Evolutionary conservation across 2,329 filamentous ascomycete genomes (phyloP).

Genomic region (Monosporascus cannonballus): DNA sequence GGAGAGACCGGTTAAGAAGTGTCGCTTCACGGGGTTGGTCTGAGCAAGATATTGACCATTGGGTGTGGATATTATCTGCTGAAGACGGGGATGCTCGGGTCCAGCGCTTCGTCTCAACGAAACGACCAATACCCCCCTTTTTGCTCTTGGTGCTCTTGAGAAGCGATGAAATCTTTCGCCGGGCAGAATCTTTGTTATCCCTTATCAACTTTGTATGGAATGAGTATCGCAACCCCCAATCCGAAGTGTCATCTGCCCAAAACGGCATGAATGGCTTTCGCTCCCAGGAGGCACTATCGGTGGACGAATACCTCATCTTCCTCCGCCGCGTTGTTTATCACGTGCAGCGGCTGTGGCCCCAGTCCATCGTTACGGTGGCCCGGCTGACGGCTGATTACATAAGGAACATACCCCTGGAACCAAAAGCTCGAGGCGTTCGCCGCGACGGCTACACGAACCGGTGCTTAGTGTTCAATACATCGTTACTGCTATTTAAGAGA

Average conservation of each 20-base stretch:
- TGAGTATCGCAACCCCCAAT: not conserved
- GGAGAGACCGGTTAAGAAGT: conserved; percentile 24
- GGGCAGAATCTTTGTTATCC: conserved; percentile 22
- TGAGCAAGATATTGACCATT: conserved; percentile 29
- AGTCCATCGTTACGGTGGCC: conserved; percentile 22
- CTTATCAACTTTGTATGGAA: conserved; percentile 29
- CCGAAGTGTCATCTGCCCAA: conserved; percentile 4
- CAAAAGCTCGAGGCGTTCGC: not conserved
- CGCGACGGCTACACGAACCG: conserved; percentile 19
- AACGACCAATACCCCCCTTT: conserved; percentile 32
- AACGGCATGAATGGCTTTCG: not conserved
- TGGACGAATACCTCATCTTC: conserved; percentile 16
- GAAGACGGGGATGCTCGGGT: conserved; percentile 28
- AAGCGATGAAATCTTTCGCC: conserved; percentile 26
- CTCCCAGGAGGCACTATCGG: conserved; percentile 6
- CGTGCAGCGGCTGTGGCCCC: conserved; percentile 21
- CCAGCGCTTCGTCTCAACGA: conserved; percentile 28
- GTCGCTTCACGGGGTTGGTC: conserved; percentile 27
- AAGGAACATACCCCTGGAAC: conserved; percentile 12
- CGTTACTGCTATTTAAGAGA: conserved; percentile 31
- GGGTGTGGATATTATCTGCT: conserved; percentile 35
- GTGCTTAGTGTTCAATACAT: conserved; percentile 34
- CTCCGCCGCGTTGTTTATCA: conserved; percentile 20
- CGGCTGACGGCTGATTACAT: conserved; percentile 25
- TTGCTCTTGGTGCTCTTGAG: conserved; percentile 30